These are phyloP conservation scores for Salix brachista DNA, from an alignment of 345 rosid genomes.

Conservation along the genomic window DNA sequence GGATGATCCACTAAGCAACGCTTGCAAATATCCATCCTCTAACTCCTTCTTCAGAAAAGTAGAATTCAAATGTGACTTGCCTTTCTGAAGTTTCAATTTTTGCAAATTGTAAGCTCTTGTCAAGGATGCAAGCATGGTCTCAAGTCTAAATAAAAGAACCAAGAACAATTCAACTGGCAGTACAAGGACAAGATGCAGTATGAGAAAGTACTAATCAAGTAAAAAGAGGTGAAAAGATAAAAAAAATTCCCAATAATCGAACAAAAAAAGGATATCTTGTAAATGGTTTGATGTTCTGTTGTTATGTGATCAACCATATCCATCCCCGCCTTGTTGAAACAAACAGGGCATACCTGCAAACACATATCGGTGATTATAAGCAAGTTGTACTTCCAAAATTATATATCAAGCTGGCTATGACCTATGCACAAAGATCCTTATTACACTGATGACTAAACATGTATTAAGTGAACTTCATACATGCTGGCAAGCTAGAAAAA, in stretches of 20 bases:
- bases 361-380: neutral
- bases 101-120: constrained; percentile 57
- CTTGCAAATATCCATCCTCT: constrained; percentile 39
- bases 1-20: constrained; percentile 32
- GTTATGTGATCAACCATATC: constrained; percentile 23
- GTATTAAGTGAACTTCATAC: neutral
- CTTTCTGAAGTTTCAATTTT: constrained; percentile 47
- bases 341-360: constrained; percentile 31
- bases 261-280: constrained; percentile 25
- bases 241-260: neutral
- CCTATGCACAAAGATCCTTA: neutral
- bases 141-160: neutral
- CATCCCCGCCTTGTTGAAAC: constrained; percentile 9
- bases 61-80: constrained; percentile 35
- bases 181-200: neutral
- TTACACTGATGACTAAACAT: neutral
- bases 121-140: constrained; percentile 44
- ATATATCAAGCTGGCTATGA: neutral
- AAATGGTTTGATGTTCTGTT: constrained; percentile 14
- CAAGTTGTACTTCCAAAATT: neutral
- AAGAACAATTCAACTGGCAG: neutral
- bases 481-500: neutral
- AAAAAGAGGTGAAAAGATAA: neutral
- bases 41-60: constrained; percentile 41
- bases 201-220: neutral